Conservation (phyloP, 1,284 basidiomycete genomes). For the Microbotryum intermedium region DNA sequence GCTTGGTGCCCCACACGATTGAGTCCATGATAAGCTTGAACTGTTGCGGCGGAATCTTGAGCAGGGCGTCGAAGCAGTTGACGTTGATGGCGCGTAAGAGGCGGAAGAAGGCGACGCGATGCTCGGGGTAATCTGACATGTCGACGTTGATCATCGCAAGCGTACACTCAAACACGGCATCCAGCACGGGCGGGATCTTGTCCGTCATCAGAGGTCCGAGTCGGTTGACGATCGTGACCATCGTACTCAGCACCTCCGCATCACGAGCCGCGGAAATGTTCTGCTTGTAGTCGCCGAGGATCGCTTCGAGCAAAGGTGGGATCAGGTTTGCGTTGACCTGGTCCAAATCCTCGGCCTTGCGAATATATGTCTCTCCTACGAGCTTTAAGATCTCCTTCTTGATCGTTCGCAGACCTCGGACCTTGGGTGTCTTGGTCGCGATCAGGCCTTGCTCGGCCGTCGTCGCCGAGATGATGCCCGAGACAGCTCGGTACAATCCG, state of each 20-base stretch:
- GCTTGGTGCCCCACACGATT: conserved; percentile 99
- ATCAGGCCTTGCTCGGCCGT: conserved; percentile 80
- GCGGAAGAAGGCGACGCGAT: conserved; percentile 96
- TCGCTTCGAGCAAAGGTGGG: conserved; percentile 90
- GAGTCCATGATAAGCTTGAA: conserved; percentile 99
- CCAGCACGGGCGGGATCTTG: conserved; percentile 91
- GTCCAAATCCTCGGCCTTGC: conserved; percentile 80
- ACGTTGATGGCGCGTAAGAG: conserved; percentile 86
- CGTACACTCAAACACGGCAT: conserved; percentile 96
- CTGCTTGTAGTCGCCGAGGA: conserved; percentile 90
- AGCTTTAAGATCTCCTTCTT: conserved; percentile 97
- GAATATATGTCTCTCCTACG: conserved; percentile 86
- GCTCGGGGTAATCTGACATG: conserved; percentile 95
- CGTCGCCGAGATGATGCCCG: conserved; percentile 92
- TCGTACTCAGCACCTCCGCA: conserved; percentile 94
- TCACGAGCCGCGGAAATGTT: conserved; percentile 92
- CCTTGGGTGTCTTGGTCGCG: conserved; percentile 95
- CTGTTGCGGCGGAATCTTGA: conserved; percentile 26
- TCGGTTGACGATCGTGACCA: conserved; percentile 88
- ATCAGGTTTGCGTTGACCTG: conserved; percentile 86
- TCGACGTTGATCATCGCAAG: conserved; percentile 95
- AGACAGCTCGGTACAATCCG: conserved; percentile 94
- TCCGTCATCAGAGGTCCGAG: conserved; percentile 76
- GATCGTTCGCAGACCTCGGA: conserved; percentile 87
- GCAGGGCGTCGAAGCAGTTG: conserved; percentile 74